Conservation (phyloP, 78 protist species). For the Salpingoeca rosetta region DNA sequence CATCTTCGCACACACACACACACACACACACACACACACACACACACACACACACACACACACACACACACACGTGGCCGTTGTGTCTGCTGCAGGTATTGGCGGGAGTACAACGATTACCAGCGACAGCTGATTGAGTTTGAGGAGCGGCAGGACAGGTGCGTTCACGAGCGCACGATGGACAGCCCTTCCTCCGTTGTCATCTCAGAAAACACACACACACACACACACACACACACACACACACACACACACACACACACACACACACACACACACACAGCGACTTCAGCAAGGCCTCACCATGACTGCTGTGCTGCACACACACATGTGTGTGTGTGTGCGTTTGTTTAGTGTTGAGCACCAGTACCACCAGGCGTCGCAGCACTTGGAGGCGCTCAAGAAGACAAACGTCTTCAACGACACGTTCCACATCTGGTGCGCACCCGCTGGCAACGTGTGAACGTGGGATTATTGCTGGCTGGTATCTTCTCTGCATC, state of each 20-base stretch:
- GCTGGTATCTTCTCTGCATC: neutral
- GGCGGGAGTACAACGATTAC: slow-evolving; percentile 25
- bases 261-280: no score
- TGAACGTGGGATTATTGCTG: neutral
- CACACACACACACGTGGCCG: no score
- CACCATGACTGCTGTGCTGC: no score
- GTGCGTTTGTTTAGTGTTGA: no score
- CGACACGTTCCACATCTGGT: slow-evolving; percentile 72
- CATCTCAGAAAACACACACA: no score
- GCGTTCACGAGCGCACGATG: neutral
- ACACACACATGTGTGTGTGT: no score
- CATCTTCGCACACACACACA: no score
- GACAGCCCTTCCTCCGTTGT: neutral
- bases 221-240: neutral
- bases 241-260: slow-evolving; percentile 9
- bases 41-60: no score
- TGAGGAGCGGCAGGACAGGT: slow-evolving; percentile 30
- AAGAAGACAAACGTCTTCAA: slow-evolving; percentile 63
- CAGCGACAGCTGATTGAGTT: slow-evolving; percentile 23
- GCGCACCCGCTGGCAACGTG: neutral
- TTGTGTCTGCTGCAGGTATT: no score
- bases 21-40: no score
- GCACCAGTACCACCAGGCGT: slow-evolving; percentile 19
- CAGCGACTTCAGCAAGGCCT: no score
- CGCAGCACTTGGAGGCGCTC: slow-evolving; percentile 41